phyloP scores from a whole-genome alignment of 2,329 filamentous ascomycete species.

The Alternaria atra region DNA sequence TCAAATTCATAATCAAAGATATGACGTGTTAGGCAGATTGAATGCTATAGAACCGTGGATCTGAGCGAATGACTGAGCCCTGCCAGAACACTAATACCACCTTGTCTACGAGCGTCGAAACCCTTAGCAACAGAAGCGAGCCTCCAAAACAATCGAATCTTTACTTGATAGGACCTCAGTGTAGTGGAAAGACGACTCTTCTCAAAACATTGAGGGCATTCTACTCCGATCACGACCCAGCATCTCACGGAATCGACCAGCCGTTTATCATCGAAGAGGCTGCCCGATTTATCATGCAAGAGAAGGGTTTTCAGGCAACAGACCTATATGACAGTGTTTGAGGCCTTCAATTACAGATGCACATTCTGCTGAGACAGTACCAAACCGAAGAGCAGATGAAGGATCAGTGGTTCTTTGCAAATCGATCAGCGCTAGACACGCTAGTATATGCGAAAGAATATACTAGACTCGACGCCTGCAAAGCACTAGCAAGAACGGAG shows the following conservation, averaged over 20 bases:
- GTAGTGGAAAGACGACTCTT: slow-evolving; percentile 8
- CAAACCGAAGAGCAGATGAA: slow-evolving; percentile 4
- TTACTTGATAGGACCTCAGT: slow-evolving; percentile 5
- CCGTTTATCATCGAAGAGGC: slow-evolving; percentile 5
- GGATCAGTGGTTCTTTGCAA: slow-evolving; percentile 9
- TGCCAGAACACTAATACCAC: neutral
- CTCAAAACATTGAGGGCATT: slow-evolving; percentile 2
- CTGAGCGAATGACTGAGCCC: neutral
- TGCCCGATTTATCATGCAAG: slow-evolving; percentile 2
- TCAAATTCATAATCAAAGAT: neutral
- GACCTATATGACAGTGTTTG: slow-evolving; percentile 4
- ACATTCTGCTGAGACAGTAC: slow-evolving; percentile 3
- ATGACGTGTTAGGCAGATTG: neutral
- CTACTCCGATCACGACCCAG: slow-evolving; percentile 3
- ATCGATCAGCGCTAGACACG: slow-evolving; percentile 4
- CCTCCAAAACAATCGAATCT: slow-evolving; percentile 1
- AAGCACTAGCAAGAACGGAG: slow-evolving; percentile 1
- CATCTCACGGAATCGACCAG: neutral
- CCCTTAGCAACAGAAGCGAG: neutral
- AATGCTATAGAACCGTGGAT: neutral
- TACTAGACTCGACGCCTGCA: neutral
- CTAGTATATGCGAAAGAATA: slow-evolving; percentile 8
- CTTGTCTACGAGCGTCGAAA: neutral
- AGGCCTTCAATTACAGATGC: slow-evolving; percentile 4
- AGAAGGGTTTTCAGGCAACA: neutral